Evolutionary conservation across 1,284 basidiomycete genomes (phyloP), one percentile per base, ranked within the genome.

Genomic region (Trametes polyzona): DNA sequence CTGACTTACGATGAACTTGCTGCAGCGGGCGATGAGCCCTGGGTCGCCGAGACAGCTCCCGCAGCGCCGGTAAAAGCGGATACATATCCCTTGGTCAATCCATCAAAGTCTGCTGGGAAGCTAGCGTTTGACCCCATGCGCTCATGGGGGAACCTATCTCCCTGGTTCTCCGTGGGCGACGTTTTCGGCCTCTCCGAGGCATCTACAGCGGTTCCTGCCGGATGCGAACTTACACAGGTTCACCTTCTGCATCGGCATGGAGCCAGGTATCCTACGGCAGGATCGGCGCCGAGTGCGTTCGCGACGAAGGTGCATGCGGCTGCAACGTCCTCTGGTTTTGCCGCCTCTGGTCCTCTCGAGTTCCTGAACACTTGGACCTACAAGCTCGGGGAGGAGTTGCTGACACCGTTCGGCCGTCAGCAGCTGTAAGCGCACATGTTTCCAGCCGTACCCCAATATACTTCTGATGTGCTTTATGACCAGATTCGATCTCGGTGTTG

Each of bases 361-460:
- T 95, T 95, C 69, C 74, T 95, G 73, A 93, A 92, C 65, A 78
- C 81, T 26, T 95, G 88, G 88, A 88, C 88, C 2, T 91, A 90
- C 69, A 91, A 91, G 63, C 80, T 92, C 12, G 89, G 90, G 12
- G 86, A 89, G 76, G 91, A 95, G 76, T 74, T 90, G 26, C 74
- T 95, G 47, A 92, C 91, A 19, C 91, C 92, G 0, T 92, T 93
- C 60, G 92, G 92, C 48, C 78, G 91, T 39, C 87, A 93, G 67
- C 90, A 95, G 63, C 72, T 90, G 87, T 89, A 62, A 59, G 53
- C 24, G 11, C 17, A 11, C 40, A 35, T 36, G n/a, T 35, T n/a
- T n/a, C n/a, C n/a, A n/a, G n/a, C n/a, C n/a, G n/a, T n/a, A n/a
- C n/a, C n/a, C n/a, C n/a, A n/a, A n/a, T n/a, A n/a, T n/a, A n/a